Evolutionary conservation across 1,139 yeast species (phyloP), one percentile per base, ranked within the genome.

Genomic region (Citeromyces hawaiiensis): DNA sequence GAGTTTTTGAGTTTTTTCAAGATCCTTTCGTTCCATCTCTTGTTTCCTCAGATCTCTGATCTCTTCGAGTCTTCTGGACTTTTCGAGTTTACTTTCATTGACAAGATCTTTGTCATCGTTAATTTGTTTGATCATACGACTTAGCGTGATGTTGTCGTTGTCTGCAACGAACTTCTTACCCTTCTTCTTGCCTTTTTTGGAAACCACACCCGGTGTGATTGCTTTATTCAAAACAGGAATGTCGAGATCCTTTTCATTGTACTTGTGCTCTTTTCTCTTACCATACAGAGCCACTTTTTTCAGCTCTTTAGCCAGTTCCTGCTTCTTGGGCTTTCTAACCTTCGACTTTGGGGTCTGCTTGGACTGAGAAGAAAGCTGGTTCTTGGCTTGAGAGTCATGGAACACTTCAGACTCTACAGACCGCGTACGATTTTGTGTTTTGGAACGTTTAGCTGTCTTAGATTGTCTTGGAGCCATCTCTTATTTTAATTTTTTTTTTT

Each of bases 71-170:
- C 94, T 79, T 52, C 86, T 73, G 2, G 94, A 79, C 55, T 83
- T 83, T 56, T 91, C 98, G 44, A 91, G 66, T 59, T 87, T 88
- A 49, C 94, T 82, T 52, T 93, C 96, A 51, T 83, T 80, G n/a
- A 76, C 73, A 39, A 75, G 70, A 50, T 88, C 96, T 48, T 79
- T 70, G 45, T 79, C 75, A 53, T 87, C 94, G 49, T 87, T 86
- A 40, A 91, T 87, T 27, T 82, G 74, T 50, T 76, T 78, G 39
- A 87, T 76, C 47, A 91, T 68, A 57, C 94, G 69, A 45, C 68
- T 72, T 55, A 79, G 50, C 38, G 75, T 70, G 51, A 83, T 62
- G 29, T 76, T 59, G 53, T 83, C 91, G 45, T 73, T 67, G 54
- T 83, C 93, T 39, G 63, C 82, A 23, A 87, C 79, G 58, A 88